Conservation (phyloP, 306 rosid species). For the Begonia fuchsioides region DNA sequence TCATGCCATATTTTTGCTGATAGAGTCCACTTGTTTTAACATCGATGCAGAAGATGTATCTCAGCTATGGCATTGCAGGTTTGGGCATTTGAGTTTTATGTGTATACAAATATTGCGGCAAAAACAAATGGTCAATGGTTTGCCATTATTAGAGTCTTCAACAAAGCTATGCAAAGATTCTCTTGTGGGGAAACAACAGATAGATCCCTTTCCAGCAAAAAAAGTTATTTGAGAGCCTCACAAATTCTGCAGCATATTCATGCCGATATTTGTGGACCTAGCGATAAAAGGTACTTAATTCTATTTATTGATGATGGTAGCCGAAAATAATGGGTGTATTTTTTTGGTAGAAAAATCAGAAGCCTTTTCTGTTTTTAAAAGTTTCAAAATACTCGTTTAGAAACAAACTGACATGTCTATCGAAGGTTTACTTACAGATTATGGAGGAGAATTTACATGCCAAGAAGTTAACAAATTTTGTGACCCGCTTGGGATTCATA, state of each 20-base stretch:
- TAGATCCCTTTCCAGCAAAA: constrained; percentile 25
- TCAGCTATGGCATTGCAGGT: neutral
- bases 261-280: neutral
- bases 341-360: neutral
- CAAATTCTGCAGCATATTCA: neutral
- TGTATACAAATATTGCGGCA: neutral
- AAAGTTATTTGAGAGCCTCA: neutral
- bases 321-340: neutral
- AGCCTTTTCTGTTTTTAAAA: neutral
- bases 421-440: neutral
- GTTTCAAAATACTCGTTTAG: neutral
- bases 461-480: no score
- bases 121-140: neutral
- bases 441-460: neutral
- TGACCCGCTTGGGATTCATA: no score
- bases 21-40: neutral
- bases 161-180: neutral
- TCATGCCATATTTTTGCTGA: neutral
- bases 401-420: neutral
- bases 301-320: neutral
- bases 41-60: neutral
- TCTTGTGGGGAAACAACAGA: constrained; percentile 24
- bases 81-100: neutral
- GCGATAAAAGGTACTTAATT: neutral
- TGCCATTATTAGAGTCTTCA: neutral